These are phyloP conservation scores for Corymbia calophylla DNA, from an alignment of 441 rosid species.

Conservation along the genomic window DNA sequence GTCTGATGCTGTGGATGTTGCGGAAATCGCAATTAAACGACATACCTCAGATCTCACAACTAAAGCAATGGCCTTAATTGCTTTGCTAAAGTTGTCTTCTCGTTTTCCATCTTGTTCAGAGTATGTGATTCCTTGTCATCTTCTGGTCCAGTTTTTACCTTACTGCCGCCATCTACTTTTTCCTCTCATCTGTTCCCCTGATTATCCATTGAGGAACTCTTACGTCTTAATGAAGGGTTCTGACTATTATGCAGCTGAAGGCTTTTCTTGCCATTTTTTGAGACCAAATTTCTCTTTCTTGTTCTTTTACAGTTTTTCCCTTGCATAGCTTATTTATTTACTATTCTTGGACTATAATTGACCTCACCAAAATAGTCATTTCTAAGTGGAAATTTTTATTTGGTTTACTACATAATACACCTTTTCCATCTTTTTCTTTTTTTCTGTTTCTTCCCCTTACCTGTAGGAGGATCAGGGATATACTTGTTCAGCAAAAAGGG, in stretches of 20 bases:
- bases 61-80: constrained; percentile 85
- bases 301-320: background rate
- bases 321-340: background rate
- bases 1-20: constrained; percentile 80
- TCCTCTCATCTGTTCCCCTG: background rate
- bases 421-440: background rate
- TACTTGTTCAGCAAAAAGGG: constrained; percentile 67
- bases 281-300: background rate
- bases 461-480: constrained; percentile 72
- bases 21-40: constrained; percentile 60
- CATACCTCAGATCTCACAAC: constrained; percentile 75
- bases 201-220: background rate
- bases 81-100: constrained; percentile 87
- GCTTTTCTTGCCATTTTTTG: background rate
- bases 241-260: background rate
- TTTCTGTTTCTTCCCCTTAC: background rate
- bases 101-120: constrained; percentile 86
- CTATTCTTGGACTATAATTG: background rate
- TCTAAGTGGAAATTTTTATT: background rate
- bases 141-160: background rate
- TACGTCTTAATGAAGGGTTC: background rate
- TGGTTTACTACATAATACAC: background rate
- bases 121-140: constrained; percentile 37
- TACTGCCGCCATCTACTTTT: background rate
- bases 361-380: background rate